phyloP scores from a whole-genome alignment of 305 asterid genomes.

The Fraxinus ornus region DNA sequence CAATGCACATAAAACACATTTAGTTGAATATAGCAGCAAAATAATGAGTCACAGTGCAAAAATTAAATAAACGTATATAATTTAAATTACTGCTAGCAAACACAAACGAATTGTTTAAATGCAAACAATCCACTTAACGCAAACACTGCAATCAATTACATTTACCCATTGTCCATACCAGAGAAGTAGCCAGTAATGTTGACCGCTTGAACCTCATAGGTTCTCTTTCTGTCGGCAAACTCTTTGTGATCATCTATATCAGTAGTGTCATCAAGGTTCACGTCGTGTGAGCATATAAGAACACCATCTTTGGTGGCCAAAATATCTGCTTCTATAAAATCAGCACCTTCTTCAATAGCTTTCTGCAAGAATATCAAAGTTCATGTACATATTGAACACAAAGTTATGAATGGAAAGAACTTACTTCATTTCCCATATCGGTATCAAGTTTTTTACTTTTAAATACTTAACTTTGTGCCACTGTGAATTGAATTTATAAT shows the following conservation, averaged over 20 bases:
- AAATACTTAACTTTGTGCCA: neutral
- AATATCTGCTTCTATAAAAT: conserved; percentile 89
- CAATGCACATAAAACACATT: neutral
- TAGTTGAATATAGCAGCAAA: neutral
- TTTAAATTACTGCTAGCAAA: neutral
- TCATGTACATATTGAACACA: neutral
- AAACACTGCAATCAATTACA: neutral
- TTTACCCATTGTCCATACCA: conserved; percentile 42
- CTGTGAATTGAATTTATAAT: neutral
- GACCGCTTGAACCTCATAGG: conserved; percentile 72
- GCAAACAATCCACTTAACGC: neutral
- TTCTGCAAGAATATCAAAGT: conserved; percentile 52
- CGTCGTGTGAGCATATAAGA: conserved; percentile 84
- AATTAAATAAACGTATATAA: neutral
- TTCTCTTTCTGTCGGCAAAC: conserved; percentile 59
- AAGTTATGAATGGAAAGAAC: neutral
- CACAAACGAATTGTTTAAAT: neutral
- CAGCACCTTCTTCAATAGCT: conserved; percentile 97
- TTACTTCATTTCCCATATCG: neutral
- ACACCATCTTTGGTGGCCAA: conserved; percentile 80
- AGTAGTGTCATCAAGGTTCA: conserved; percentile 64
- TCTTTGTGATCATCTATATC: conserved; percentile 69
- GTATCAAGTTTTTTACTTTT: neutral
- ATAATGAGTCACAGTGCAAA: neutral
- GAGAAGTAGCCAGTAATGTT: conserved; percentile 65